Evolutionary conservation across 148 eudicot species (phyloP).

Genomic region (Chenopodium quinoa): DNA sequence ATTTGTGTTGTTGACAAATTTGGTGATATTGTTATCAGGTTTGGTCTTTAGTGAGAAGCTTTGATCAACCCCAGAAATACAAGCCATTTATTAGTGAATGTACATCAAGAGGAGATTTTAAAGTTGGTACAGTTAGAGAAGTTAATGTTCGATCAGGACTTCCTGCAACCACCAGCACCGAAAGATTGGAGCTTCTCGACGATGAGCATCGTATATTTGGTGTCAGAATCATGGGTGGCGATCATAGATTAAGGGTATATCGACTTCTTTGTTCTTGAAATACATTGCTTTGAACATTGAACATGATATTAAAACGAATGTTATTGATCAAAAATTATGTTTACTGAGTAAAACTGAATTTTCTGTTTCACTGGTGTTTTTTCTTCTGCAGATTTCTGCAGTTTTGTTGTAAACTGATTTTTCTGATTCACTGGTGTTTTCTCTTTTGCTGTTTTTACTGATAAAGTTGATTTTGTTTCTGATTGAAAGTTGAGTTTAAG

Average conservation of each 20-base stretch:
- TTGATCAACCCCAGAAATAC: conserved; percentile 70
- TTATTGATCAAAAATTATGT: background rate
- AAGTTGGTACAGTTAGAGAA: conserved; percentile 58
- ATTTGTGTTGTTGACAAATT: background rate
- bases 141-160: conserved; percentile 66
- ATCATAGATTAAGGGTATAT: conserved; percentile 56
- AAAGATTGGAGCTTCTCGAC: conserved; percentile 55
- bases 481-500: no score
- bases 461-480: background rate
- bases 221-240: conserved; percentile 58
- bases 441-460: background rate
- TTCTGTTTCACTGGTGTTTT: background rate
- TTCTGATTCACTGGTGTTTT: background rate
- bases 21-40: conserved; percentile 37
- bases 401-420: no score
- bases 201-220: conserved; percentile 56
- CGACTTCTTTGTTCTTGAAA: background rate
- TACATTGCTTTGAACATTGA: no score
- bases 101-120: conserved; percentile 43
- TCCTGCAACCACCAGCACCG: conserved; percentile 62
- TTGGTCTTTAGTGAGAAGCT: conserved; percentile 62
- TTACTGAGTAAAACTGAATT: background rate
- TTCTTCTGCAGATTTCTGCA: background rate
- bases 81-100: conserved; percentile 67
- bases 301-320: no score